phyloP scores from a whole-genome alignment of 768 basidiomycete species.

The Xanthoconium purpureum region DNA sequence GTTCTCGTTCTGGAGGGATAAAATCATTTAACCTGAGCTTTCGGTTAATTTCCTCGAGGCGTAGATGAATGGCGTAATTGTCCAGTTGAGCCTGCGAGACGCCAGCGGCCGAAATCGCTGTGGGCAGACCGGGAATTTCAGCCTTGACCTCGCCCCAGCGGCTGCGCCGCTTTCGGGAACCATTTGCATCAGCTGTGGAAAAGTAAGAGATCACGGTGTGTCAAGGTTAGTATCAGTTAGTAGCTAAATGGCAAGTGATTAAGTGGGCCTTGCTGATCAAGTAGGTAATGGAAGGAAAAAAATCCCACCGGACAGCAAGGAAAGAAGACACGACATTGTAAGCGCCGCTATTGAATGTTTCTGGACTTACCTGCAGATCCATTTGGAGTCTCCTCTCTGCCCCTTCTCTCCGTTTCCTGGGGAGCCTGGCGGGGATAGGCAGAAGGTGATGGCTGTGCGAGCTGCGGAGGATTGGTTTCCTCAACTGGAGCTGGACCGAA shows the following conservation, averaged over 20 bases:
- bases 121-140: slow-evolving; percentile 89
- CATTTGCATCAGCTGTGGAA: slow-evolving; percentile 72
- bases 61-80: slow-evolving; percentile 94
- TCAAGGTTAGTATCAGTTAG: slow-evolving; percentile 58
- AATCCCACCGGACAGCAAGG: slow-evolving; percentile 35
- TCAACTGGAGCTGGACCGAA: slow-evolving; percentile 88
- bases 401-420: slow-evolving; percentile 59
- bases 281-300: slow-evolving; percentile 22
- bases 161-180: slow-evolving; percentile 91
- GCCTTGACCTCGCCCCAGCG: slow-evolving; percentile 96
- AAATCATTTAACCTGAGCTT: slow-evolving; percentile 93
- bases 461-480: slow-evolving; percentile 76
- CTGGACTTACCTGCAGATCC: slow-evolving; percentile 73
- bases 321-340: slow-evolving; percentile 37
- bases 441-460: slow-evolving; percentile 83
- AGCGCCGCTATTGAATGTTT: slow-evolving; percentile 35
- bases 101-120: slow-evolving; percentile 88
- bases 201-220: slow-evolving; percentile 40
- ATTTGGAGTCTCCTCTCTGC: slow-evolving; percentile 67
- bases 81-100: slow-evolving; percentile 96
- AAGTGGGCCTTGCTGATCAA: slow-evolving; percentile 30
- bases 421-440: slow-evolving; percentile 70
- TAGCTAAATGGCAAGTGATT: slow-evolving; percentile 34
- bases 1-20: slow-evolving; percentile 91
- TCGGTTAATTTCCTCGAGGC: slow-evolving; percentile 96